Conservation (phyloP, 2,329 filamentous ascomycete species). For the Dendryphion nanum region DNA sequence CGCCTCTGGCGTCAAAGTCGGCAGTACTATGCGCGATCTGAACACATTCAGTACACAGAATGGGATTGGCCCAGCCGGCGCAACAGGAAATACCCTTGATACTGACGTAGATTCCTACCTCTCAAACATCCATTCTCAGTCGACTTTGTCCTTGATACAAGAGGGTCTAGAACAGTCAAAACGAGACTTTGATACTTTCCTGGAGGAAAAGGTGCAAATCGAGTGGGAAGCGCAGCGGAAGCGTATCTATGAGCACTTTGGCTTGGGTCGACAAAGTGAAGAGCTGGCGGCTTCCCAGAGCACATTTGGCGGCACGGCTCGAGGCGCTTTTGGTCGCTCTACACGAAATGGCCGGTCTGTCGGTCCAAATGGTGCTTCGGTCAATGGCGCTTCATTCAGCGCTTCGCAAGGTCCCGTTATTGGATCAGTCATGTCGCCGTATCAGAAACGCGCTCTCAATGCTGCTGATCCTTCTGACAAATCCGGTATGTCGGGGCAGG, state of each 20-base stretch:
- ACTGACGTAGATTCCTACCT: slow-evolving; percentile 70
- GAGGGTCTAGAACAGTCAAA: slow-evolving; percentile 88
- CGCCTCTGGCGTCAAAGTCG: slow-evolving; percentile 88
- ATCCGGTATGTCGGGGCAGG: slow-evolving; percentile 46
- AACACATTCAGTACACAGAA: slow-evolving; percentile 69
- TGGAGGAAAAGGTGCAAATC: slow-evolving; percentile 91
- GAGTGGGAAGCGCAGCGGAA: slow-evolving; percentile 95
- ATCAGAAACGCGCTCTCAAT: slow-evolving; percentile 61
- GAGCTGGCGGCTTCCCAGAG: slow-evolving; percentile 38
- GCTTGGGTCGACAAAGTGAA: slow-evolving; percentile 58
- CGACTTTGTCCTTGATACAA: slow-evolving; percentile 84
- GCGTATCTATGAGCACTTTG: slow-evolving; percentile 94
- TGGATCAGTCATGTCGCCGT: slow-evolving; percentile 55
- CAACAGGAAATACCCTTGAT: slow-evolving; percentile 45
- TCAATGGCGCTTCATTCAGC: slow-evolving; percentile 52
- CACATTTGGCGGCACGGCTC: slow-evolving; percentile 32
- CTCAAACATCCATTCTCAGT: slow-evolving; percentile 82
- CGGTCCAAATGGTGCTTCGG: slow-evolving; percentile 33
- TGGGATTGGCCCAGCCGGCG: slow-evolving; percentile 59
- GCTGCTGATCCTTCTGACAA: slow-evolving; percentile 63
- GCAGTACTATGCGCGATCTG: slow-evolving; percentile 80
- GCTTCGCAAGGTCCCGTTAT: slow-evolving; percentile 82
- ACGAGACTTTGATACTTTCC: slow-evolving; percentile 86
- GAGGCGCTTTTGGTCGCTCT: slow-evolving; percentile 55
- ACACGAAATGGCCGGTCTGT: slow-evolving; percentile 43